phyloP scores from a whole-genome alignment of 352 stramenopile species.

The Phytophthora europaea region DNA sequence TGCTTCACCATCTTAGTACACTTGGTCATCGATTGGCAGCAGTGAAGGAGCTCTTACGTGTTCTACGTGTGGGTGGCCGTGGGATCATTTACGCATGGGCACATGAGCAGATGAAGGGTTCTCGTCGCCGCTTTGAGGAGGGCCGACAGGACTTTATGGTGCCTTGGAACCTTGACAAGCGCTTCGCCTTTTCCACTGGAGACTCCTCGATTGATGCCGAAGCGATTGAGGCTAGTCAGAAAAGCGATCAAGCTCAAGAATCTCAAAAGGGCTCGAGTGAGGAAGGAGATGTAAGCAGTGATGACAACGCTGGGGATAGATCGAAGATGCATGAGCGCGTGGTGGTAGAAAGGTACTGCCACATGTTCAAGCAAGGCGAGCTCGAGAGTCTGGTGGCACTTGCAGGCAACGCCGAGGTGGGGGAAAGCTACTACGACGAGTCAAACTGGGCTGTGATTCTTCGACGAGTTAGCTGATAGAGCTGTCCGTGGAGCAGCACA shows the following conservation, averaged over 20 bases:
- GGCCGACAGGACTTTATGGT: constrained; percentile 89
- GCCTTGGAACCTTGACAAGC: constrained; percentile 89
- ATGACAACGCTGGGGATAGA: constrained; percentile 15
- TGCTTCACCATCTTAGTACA: constrained; percentile 88
- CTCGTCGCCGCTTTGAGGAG: constrained; percentile 78
- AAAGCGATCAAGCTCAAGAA: constrained; percentile 15
- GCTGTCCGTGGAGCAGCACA: neutral
- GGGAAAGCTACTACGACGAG: constrained; percentile 88
- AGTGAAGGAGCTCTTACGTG: constrained; percentile 82
- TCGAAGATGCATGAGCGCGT: constrained; percentile 38
- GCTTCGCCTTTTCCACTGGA: constrained; percentile 50
- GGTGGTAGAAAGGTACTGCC: constrained; percentile 88
- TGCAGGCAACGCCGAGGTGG: constrained; percentile 70
- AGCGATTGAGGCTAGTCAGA: constrained; percentile 5
- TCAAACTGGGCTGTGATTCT: constrained; percentile 90
- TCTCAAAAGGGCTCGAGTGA: constrained; percentile 2
- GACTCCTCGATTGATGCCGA: constrained; percentile 10
- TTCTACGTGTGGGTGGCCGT: constrained; percentile 72
- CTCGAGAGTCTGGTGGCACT: constrained; percentile 72
- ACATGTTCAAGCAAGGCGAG: constrained; percentile 92
- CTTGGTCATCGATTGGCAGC: constrained; percentile 72
- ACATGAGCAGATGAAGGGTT: constrained; percentile 83
- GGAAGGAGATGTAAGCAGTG: constrained; percentile 15
- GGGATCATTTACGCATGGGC: constrained; percentile 91
- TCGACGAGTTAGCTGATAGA: constrained; percentile 55